A percentile compares a stretch with the other conserved stretches of the same genome.
These are phyloP conservation scores for Didymella segeticola DNA, from an alignment of 2,329 filamentous ascomycete species.

Conservation along the genomic window DNA sequence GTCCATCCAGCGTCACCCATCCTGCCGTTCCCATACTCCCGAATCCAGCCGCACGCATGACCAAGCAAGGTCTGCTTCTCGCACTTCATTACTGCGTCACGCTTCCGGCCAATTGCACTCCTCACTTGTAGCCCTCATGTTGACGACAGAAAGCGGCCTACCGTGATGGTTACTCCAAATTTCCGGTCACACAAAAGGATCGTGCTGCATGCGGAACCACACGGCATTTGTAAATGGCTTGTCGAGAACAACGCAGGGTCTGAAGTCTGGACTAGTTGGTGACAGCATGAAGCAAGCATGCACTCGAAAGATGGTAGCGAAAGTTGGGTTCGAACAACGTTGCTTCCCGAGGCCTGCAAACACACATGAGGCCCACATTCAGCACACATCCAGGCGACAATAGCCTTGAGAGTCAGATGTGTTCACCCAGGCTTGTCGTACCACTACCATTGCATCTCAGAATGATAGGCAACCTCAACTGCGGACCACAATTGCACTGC, in stretches of 20 bases:
- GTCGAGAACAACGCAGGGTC: constrained; percentile 3
- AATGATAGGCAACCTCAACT: constrained; percentile 2
- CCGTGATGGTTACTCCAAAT: constrained; percentile 6
- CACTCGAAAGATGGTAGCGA: not conserved
- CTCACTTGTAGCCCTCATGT: constrained; percentile 7
- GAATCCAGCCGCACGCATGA: constrained; percentile 13
- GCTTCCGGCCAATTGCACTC: constrained; percentile 7
- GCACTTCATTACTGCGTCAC: constrained; percentile 13
- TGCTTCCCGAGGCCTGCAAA: not conserved
- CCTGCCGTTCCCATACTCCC: constrained; percentile 7
- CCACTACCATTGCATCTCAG: constrained; percentile 3
- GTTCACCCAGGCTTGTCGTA: constrained; percentile 1
- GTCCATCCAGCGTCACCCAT: constrained; percentile 1
- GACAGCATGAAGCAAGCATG: not conserved
- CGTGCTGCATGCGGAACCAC: constrained; percentile 15
- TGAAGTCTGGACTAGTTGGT: not conserved
- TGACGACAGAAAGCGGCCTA: constrained; percentile 8
- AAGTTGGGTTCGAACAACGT: not conserved
- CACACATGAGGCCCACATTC: not conserved
- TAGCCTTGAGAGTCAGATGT: not conserved
- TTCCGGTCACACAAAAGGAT: constrained; percentile 6
- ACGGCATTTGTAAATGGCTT: not conserved
- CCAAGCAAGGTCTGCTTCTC: constrained; percentile 15
- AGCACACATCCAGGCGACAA: not conserved
- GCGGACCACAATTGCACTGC: not conserved